Base-by-base conservation (phyloP, 1,139 yeast species). In the Tardiomyces digboiensis region DNA sequence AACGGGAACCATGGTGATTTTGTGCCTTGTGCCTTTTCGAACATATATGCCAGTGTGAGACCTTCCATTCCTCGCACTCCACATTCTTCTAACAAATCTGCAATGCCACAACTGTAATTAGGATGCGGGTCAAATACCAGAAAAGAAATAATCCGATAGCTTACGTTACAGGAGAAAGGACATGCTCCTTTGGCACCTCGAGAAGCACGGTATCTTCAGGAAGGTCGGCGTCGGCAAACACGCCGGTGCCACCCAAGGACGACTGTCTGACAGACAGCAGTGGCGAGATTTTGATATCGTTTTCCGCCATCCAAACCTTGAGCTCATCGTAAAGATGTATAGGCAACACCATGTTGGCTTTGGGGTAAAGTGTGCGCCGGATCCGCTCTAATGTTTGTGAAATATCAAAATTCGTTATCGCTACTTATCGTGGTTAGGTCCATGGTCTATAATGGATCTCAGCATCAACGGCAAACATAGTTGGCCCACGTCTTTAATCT, bases 1-100 rank as follows among this genome's bases (percentile, higher is more conserved):
- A 82, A 89, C 2, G 68, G 70, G 51, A 51, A 70, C 97, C 97
- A 89, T 2, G 95, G 96, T 13, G 94, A 82, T 2, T 62, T 56
- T 14, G 68, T 64, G 2, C 76, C 78, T 45, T 71, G 64, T 12
- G 71, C 60, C 37, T 66, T 64, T 58, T 89, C 97, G 58, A 84
- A 87, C 36, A 87, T 70, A 49, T 78, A 83, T 0, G 89, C 78
- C 10, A 86, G 54, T 12, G 83, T 76, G 43, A 87, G 66, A 0
- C 82, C 82, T 40, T 76, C 71, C 70, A 85, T 77, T 0, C 91
- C 91, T 29, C 73, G 74, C 7, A 82, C 57, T 6, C 66, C 71
- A 39, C 72, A 73, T 36, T 85, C 95, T 13, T 71, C 64, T 29
- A 88, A 60, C 20, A 87, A 58, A 53, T 86, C 83, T 40, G 87